A percentile compares a stretch with the other conserved stretches of the same genome.
These are phyloP conservation scores for Ceratobasidium sp. DNA, from an alignment of 1,284 basidiomycete genomes.

Conservation along the genomic window DNA sequence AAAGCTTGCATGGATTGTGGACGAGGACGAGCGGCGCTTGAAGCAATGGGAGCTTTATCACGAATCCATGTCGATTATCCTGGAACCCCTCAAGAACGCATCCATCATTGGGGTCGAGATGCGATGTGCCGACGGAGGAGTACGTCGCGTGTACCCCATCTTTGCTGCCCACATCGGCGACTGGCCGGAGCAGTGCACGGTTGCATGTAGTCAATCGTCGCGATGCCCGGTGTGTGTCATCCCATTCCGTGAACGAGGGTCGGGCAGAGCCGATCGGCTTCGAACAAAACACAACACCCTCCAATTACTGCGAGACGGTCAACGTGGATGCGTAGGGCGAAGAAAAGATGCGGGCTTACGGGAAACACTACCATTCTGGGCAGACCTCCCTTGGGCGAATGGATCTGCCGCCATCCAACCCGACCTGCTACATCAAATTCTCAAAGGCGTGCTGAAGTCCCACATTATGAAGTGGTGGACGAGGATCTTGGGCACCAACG, in stretches of 20 bases:
- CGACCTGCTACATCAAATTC: constrained; percentile 53
- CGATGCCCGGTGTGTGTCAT: constrained; percentile 27
- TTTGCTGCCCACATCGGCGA: constrained; percentile 48
- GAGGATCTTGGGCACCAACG: constrained; percentile 9
- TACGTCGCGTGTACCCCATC: constrained; percentile 43
- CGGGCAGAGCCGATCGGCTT: not conserved
- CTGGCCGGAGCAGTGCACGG: constrained; percentile 47
- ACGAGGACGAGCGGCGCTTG: not conserved
- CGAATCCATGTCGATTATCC: constrained; percentile 43
- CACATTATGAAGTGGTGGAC: constrained; percentile 48
- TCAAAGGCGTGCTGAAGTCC: constrained; percentile 52
- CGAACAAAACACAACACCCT: not conserved
- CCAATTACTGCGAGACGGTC: not conserved
- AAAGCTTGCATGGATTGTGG: not conserved
- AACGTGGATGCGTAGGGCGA: not conserved
- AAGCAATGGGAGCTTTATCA: constrained; percentile 45
- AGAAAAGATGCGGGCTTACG: not conserved
- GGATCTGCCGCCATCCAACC: constrained; percentile 49
- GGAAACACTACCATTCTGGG: constrained; percentile 49
- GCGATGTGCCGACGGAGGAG: constrained; percentile 43
- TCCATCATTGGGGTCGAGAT: constrained; percentile 38
- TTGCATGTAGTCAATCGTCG: constrained; percentile 37
- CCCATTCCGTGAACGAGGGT: not conserved
- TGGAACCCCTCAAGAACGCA: constrained; percentile 42
- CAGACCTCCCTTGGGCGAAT: constrained; percentile 19